These are phyloP conservation scores for Sphaerulina musiva DNA, from an alignment of 2,329 filamentous ascomycete species.

Conservation along the genomic window DNA sequence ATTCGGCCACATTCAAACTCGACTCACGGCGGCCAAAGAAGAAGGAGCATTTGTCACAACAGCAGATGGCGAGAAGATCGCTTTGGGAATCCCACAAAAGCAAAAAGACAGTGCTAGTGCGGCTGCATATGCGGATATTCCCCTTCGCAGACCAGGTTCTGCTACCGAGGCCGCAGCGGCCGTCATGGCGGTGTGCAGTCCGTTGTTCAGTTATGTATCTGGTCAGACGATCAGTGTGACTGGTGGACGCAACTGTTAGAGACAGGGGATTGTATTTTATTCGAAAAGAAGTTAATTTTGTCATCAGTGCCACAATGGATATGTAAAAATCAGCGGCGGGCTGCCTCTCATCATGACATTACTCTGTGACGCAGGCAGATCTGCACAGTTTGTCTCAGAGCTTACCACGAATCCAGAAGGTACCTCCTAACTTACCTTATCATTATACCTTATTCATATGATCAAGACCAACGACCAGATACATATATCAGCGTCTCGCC, in stretches of 20 bases:
- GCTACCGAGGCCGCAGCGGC: conserved; percentile 73
- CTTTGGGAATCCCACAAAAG: conserved; percentile 63
- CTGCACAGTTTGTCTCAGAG: no score
- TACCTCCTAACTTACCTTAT: no score
- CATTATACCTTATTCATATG: no score
- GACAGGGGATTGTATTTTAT: no score
- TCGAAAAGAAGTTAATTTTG: background rate
- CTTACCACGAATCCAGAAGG: no score
- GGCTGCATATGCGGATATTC: conserved; percentile 57
- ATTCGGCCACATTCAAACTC: conserved; percentile 74
- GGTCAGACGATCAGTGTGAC: conserved; percentile 85
- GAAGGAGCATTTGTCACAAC: conserved; percentile 71
- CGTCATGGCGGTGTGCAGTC: conserved; percentile 72
- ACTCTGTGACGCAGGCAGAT: no score
- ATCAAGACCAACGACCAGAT: no score
- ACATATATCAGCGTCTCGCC: no score
- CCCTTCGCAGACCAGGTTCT: conserved; percentile 67
- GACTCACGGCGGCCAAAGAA: conserved; percentile 79
- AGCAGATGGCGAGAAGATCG: conserved; percentile 67
- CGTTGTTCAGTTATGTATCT: conserved; percentile 75
- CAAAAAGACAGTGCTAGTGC: conserved; percentile 40
- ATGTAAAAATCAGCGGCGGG: no score
- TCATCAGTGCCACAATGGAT: no score
- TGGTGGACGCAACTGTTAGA: conserved; percentile 61
- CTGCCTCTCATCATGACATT: no score